Conservation (phyloP, 2,329 filamentous ascomycete species). For the Alternaria metachromatica region DNA sequence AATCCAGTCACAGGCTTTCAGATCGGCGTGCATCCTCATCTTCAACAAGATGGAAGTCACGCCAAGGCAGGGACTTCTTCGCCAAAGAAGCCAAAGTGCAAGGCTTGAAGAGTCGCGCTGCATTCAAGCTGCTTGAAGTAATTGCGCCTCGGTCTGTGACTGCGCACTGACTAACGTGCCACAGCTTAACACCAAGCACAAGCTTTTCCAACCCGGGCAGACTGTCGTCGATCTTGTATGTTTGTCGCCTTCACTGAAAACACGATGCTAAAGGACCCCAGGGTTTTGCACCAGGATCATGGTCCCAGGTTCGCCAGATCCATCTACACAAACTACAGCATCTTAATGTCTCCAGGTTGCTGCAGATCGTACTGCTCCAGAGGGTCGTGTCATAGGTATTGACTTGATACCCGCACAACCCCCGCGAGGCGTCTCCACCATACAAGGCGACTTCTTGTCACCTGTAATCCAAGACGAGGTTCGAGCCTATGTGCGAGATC, state of each 20-base stretch:
- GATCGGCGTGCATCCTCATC: conserved; percentile 55
- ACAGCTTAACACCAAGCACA: conserved; percentile 82
- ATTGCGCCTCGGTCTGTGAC: neutral
- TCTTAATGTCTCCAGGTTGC: conserved; percentile 68
- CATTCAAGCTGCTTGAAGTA: conserved; percentile 91
- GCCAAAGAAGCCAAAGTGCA: conserved; percentile 77
- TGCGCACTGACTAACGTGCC: conserved; percentile 19
- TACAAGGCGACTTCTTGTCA: conserved; percentile 92
- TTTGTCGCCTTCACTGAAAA: neutral
- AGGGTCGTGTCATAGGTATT: conserved; percentile 84
- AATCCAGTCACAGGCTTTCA: conserved; percentile 4
- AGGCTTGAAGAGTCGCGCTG: conserved; percentile 86
- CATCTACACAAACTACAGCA: neutral
- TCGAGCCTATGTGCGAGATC: conserved; percentile 74
- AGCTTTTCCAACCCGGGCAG: conserved; percentile 78
- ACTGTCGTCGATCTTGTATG: conserved; percentile 86
- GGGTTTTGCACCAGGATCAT: conserved; percentile 76
- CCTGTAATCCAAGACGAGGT: conserved; percentile 76
- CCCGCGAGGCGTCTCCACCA: conserved; percentile 87
- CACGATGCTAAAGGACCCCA: conserved; percentile 43
- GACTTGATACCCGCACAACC: conserved; percentile 93
- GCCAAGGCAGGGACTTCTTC: conserved; percentile 76
- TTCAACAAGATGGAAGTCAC: conserved; percentile 80
- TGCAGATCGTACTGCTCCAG: conserved; percentile 74
- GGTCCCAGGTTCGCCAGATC: conserved; percentile 59